Evolutionary conservation across 306 rosid genomes (phyloP), one percentile per base, ranked within the genome.

Genomic region (Ormosia emarginata): DNA sequence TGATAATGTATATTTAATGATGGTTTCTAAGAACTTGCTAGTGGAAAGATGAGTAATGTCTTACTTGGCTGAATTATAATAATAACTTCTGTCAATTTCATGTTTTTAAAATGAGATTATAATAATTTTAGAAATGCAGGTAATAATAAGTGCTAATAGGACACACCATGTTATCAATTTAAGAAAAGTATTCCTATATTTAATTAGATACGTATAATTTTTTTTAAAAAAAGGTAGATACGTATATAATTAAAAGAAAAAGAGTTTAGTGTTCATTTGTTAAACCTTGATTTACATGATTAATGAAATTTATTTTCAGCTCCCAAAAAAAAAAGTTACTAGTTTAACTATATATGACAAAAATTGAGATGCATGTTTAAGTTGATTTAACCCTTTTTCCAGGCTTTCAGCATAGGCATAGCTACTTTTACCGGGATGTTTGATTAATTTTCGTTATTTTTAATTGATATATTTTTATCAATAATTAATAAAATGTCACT

Each of bases 41-140:
- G 56, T 78, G 82, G 56, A 78, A 78, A 78, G 53, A 66, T 77
- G 81, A 77, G 53, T 77, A 65, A 24, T 77, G 65, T 78, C 81
- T 37, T 78, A 66, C 62, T 66, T 30, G 66, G 12, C 65, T 32
- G 0, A 49, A 50, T 64, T 77, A 32, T 33, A 33, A 46, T 76
- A 76, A 41, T 61, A 29, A 30, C n/a, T 44, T 4, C n/a, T 58
- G 14, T 74, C 24, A 40, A 30, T 30, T 13, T 74, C 30, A 6
- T 74, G n/a, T 75, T 75, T 59, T 11, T 8, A 43, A 10, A 59
- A 75, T 43, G 44, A 44, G 15, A 75, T 14, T 41, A 58, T 56
- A 40, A 56, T 29, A 59, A 14, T 58, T 41, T 43, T 43, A n/a
- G 10, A 14, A 7, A 58, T 17, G 2, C 29, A 41, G 69, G 69